These are phyloP conservation scores for Paragyromitra xinjiangensis DNA, from an alignment of 495 filamentous ascomycete genomes.

Conservation along the genomic window DNA sequence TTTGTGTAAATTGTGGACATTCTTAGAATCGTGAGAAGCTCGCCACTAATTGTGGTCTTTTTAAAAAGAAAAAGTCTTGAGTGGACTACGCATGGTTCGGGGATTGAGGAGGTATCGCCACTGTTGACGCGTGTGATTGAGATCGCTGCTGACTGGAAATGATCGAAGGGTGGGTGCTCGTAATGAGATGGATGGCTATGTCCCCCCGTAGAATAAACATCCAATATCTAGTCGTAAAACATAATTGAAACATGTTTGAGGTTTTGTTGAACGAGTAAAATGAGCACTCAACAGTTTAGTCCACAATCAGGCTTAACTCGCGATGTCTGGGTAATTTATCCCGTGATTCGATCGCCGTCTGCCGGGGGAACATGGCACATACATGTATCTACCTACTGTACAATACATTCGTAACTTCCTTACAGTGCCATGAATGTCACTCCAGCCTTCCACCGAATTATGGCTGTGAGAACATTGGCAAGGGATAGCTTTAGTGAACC, in stretches of 20 bases:
- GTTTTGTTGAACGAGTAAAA: constrained; percentile 5
- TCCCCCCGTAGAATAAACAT: not conserved
- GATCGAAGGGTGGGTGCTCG: not conserved
- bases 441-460: not conserved
- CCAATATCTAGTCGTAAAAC: not conserved
- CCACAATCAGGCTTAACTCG: not conserved
- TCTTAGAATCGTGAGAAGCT: not conserved
- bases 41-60: not conserved
- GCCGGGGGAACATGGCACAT: not conserved
- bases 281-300: constrained; percentile 17
- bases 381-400: not conserved
- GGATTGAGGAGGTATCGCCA: not conserved
- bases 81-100: not conserved
- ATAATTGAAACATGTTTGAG: constrained; percentile 15
- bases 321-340: constrained; percentile 7
- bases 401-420: not conserved
- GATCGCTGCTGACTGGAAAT: not conserved
- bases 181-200: not conserved
- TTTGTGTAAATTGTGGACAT: not conserved
- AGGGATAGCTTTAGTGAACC: not conserved
- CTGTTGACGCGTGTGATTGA: not conserved
- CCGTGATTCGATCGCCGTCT: not conserved
- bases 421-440: not conserved
- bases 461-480: not conserved
- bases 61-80: not conserved